Conservation (phyloP, 306 rosid species). For the Casuarina equisetifolia region DNA sequence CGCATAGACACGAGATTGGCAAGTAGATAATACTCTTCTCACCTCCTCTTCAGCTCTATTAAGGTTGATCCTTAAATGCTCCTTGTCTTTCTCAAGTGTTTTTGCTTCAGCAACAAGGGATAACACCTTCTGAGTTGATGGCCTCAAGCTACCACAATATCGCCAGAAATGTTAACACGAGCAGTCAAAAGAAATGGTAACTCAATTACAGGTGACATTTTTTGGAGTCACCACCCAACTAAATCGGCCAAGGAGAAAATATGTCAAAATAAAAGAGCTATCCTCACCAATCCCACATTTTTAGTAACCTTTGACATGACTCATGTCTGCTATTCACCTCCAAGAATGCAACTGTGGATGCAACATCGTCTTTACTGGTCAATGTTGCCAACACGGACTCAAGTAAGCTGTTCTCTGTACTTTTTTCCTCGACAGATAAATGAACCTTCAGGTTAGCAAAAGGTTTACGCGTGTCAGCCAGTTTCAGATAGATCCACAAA, state of each 20-base stretch:
- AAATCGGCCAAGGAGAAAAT: conserved; percentile 2
- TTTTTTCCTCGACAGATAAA: conserved; percentile 43
- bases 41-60: conserved; percentile 94
- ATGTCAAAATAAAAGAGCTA: neutral
- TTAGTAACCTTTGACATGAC: conserved; percentile 57
- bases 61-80: conserved; percentile 74
- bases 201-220: conserved; percentile 3
- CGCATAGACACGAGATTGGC: conserved; percentile 2
- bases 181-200: conserved; percentile 12
- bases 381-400: conserved; percentile 62
- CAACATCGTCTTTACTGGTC: conserved; percentile 40
- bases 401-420: conserved; percentile 54
- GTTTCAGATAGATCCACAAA: conserved; percentile 8
- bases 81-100: conserved; percentile 73
- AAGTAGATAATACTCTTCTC: conserved; percentile 24
- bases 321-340: conserved; percentile 57
- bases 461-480: conserved; percentile 23
- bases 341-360: conserved; percentile 55
- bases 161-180: conserved; percentile 3
- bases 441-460: conserved; percentile 43
- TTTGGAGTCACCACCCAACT: neutral
- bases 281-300: conserved; percentile 73
- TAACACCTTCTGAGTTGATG: conserved; percentile 56
- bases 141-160: conserved; percentile 59
- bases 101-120: conserved; percentile 66